phyloP scores from a whole-genome alignment of 1,284 basidiomycete species.

The Sanguinoderma infundibulare region DNA sequence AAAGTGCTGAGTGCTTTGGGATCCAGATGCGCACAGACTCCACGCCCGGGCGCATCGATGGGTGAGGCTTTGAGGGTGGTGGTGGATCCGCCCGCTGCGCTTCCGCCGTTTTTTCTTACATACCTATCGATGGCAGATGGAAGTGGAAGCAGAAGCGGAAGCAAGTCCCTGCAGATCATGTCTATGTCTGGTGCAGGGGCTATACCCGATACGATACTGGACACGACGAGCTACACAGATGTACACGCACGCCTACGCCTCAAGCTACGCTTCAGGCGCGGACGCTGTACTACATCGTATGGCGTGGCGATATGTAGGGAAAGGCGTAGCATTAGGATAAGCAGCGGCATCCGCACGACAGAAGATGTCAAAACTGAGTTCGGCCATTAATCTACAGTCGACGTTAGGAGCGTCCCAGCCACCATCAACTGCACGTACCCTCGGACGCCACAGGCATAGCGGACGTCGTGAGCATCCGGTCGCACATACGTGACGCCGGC shows the following conservation, averaged over 20 bases:
- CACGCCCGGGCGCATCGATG: no score
- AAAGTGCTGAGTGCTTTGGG: no score
- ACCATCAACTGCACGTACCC: not conserved
- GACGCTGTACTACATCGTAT: not conserved
- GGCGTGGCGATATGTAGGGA: no score
- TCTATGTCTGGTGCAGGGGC: not conserved
- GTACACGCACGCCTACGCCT: not conserved
- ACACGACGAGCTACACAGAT: not conserved
- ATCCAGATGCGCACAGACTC: no score
- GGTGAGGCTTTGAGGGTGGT: no score
- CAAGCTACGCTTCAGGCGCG: no score
- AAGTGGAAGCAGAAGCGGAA: not conserved
- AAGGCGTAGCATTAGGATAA: no score
- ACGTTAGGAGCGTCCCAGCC: not conserved
- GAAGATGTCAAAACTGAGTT: not conserved
- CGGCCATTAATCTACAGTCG: not conserved
- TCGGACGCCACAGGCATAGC: not conserved
- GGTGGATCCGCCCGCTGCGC: not conserved
- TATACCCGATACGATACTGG: not conserved
- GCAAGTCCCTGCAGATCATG: not conserved
- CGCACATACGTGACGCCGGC: not conserved
- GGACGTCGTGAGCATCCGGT: not conserved
- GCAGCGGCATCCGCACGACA: not conserved
- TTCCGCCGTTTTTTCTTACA: not conserved
- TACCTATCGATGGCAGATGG: not conserved